Conservation (phyloP, 139 green algal species). For the Spirogloea muscicola region DNA sequence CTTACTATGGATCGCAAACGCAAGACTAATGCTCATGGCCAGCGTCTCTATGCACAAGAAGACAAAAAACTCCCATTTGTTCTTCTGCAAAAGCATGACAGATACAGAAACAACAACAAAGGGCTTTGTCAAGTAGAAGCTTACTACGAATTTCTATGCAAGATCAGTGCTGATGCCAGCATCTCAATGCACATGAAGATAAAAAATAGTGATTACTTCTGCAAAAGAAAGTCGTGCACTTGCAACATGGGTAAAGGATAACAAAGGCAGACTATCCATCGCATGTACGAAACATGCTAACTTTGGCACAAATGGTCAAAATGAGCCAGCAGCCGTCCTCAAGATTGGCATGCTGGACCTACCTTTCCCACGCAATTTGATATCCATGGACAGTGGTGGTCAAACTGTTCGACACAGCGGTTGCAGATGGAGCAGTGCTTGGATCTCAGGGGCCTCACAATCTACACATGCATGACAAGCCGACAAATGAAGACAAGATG, state of each 20-base stretch:
- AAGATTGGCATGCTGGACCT: too few species aligned
- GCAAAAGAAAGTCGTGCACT: too few species aligned
- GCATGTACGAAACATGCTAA: not conserved
- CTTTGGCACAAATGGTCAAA: not conserved
- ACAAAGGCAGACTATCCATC: not conserved
- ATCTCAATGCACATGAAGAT: too few species aligned
- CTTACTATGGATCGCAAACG: constrained; percentile 55
- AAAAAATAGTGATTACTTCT: too few species aligned
- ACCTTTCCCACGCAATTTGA: constrained; percentile 65
- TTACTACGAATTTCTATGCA: not conserved
- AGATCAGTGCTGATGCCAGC: not conserved
- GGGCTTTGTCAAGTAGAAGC: not conserved
- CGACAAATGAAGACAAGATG: not conserved
- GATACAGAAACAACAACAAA: not conserved
- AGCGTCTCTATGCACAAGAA: constrained; percentile 83
- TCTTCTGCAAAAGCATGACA: constrained; percentile 51
- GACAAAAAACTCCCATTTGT: constrained; percentile 75
- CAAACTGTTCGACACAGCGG: constrained; percentile 71
- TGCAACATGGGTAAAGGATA: too few species aligned
- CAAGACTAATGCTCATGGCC: constrained; percentile 56
- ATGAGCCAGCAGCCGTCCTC: too few species aligned
- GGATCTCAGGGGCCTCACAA: constrained; percentile 39
- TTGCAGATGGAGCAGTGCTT: constrained; percentile 55
- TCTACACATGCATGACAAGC: constrained; percentile 26
- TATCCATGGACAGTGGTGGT: constrained; percentile 98